Conservation (phyloP, 2,329 filamentous ascomycete species). For the Hypoxylon sp. region DNA sequence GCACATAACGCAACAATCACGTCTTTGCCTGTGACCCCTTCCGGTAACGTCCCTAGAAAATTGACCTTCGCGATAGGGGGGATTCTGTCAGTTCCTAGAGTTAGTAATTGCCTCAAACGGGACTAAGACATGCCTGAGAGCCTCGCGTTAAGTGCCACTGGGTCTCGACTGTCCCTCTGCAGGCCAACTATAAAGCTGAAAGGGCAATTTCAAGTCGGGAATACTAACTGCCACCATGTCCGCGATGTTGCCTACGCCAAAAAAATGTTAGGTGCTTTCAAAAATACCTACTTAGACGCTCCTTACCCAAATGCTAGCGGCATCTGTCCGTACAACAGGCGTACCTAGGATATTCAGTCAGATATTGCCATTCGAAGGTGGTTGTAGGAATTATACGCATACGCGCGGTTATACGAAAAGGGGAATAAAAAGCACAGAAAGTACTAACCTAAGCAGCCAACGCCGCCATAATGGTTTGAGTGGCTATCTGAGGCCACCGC, state of each 20-base stretch:
- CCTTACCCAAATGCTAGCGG: not conserved
- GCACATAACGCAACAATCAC: constrained; percentile 89
- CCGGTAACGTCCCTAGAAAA: not conserved
- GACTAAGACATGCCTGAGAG: not conserved
- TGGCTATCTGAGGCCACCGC: not conserved
- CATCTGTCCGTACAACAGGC: not conserved
- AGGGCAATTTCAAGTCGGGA: too few species aligned
- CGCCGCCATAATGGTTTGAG: not conserved
- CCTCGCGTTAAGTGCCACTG: not conserved
- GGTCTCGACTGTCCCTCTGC: not conserved
- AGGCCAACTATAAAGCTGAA: not conserved
- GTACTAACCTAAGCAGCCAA: not conserved
- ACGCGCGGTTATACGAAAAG: not conserved
- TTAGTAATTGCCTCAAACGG: not conserved
- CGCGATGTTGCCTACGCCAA: not conserved
- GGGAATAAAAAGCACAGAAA: not conserved
- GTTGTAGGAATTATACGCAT: too few species aligned
- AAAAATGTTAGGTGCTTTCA: not conserved
- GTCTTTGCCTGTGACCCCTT: constrained; percentile 74
- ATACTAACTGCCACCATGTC: constrained; percentile 1
- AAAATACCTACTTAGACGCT: not conserved
- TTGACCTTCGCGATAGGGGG: not conserved
- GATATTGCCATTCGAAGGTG: not conserved
- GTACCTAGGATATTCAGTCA: not conserved
- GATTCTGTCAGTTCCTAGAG: not conserved